These are phyloP conservation scores for Candida endomychidarum DNA, from an alignment of 805 yeast species.

Conservation along the genomic window DNA sequence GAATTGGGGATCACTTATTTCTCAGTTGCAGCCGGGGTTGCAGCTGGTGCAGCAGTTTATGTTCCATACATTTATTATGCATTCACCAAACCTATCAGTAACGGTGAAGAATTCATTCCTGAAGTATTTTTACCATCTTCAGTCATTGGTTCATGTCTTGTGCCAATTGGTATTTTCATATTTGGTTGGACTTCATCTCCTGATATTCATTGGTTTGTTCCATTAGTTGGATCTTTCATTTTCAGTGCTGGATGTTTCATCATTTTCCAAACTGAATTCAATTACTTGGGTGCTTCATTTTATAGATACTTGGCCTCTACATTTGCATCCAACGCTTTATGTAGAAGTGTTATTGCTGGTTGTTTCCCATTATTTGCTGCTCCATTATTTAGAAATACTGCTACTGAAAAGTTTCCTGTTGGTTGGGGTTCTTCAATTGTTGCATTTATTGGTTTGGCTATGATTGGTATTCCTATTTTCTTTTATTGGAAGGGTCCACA, in stretches of 20 bases:
- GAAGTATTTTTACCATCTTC: constrained; percentile 44
- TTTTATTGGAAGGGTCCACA: constrained; percentile 42
- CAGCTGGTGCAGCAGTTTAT: constrained; percentile 34
- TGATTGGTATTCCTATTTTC: constrained; percentile 48
- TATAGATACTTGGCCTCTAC: constrained; percentile 55
- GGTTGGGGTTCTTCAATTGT: constrained; percentile 56
- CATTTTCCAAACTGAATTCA: constrained; percentile 52
- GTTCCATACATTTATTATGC: constrained; percentile 25
- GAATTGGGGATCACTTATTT: constrained; percentile 50
- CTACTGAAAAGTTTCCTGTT: constrained; percentile 51
- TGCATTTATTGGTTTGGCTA: constrained; percentile 43
- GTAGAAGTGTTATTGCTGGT: constrained; percentile 51
- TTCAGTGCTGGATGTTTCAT: constrained; percentile 41
- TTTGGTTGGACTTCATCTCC: constrained; percentile 51
- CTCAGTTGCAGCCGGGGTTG: constrained; percentile 48
- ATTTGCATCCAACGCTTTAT: constrained; percentile 55
- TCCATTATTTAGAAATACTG: constrained; percentile 54
- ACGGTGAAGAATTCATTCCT: constrained; percentile 31
- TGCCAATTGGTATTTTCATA: constrained; percentile 45
- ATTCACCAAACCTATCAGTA: constrained; percentile 23
- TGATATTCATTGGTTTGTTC: constrained; percentile 49
- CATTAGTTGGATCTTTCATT: constrained; percentile 44
- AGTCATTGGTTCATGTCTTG: constrained; percentile 39
- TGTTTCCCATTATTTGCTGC: constrained; percentile 65
- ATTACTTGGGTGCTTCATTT: constrained; percentile 50